Percentiles rank a stretch among this genome's conserved stretches.
These are phyloP conservation scores for Didymella segeticola DNA, from an alignment of 2,329 filamentous ascomycete genomes.

Conservation along the genomic window DNA sequence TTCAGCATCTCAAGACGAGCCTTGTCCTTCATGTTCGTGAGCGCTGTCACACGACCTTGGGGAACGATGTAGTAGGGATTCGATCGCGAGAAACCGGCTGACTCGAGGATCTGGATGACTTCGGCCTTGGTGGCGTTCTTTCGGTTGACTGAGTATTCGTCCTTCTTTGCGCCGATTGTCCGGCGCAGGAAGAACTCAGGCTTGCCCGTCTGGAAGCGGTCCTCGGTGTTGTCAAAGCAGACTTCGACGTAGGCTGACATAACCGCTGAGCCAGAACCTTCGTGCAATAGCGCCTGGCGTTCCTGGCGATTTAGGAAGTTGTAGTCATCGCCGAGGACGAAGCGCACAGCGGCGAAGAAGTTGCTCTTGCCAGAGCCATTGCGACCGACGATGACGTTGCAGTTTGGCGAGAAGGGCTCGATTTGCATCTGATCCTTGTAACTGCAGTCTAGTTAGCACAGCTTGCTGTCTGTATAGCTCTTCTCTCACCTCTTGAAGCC, in stretches of 20 bases:
- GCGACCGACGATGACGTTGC: slow-evolving; percentile 97
- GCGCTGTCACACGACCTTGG: slow-evolving; percentile 90
- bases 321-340: slow-evolving; percentile 97
- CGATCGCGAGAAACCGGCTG: slow-evolving; percentile 92
- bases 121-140: slow-evolving; percentile 95
- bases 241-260: slow-evolving; percentile 99
- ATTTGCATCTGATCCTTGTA: slow-evolving; percentile 99
- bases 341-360: slow-evolving; percentile 98
- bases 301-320: slow-evolving; percentile 95
- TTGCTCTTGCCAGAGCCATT: slow-evolving; percentile 99
- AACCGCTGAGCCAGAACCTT: slow-evolving; percentile 95
- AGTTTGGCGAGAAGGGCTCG: slow-evolving; percentile 95
- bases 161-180: slow-evolving; percentile 96
- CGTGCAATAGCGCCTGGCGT: slow-evolving; percentile 93
- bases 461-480: background rate
- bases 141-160: slow-evolving; percentile 96
- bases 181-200: slow-evolving; percentile 89
- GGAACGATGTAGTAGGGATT: slow-evolving; percentile 99
- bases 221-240: slow-evolving; percentile 97
- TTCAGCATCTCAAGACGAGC: slow-evolving; percentile 90
- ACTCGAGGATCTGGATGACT: slow-evolving; percentile 93
- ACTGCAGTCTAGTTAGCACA: slow-evolving; percentile 58
- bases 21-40: slow-evolving; percentile 98
- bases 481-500: slow-evolving; percentile 90
- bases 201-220: slow-evolving; percentile 91